These are phyloP conservation scores for Mycena capillaripes DNA, from an alignment of 768 basidiomycete genomes.

Conservation along the genomic window DNA sequence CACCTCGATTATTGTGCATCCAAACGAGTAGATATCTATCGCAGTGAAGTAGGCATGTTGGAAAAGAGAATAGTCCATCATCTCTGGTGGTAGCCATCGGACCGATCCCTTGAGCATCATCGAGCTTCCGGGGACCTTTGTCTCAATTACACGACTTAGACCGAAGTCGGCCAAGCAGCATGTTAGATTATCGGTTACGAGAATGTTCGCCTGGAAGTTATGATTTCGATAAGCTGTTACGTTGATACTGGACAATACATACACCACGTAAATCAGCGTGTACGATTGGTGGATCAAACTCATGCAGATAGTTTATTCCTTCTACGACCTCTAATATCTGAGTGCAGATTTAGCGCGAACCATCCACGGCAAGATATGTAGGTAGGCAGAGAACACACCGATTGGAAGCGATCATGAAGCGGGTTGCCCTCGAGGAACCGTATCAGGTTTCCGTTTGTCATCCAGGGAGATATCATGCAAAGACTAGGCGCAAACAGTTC, in stretches of 20 bases:
- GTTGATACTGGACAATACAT: background rate
- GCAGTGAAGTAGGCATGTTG: background rate
- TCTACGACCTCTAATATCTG: background rate
- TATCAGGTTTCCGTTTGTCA: background rate
- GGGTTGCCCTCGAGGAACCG: background rate
- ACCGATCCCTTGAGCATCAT: no score
- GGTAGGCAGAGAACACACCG: background rate
- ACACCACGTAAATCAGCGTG: background rate
- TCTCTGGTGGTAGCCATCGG: background rate
- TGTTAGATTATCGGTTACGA: background rate
- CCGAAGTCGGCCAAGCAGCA: slow-evolving; percentile 13
- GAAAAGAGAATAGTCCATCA: background rate
- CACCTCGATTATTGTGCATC: background rate
- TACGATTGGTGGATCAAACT: slow-evolving; percentile 8
- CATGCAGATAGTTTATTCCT: slow-evolving; percentile 8
- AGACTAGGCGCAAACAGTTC: background rate
- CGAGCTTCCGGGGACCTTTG: no score
- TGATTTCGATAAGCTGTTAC: background rate
- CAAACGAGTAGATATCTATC: background rate
- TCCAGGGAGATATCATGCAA: slow-evolving; percentile 1
- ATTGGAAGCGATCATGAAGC: background rate
- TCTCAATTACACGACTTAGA: no score
- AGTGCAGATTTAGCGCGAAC: no score
- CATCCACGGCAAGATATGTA: background rate
- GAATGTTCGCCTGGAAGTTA: slow-evolving; percentile 3